Conservation (phyloP, 306 rosid species). For the Prunus padus region DNA sequence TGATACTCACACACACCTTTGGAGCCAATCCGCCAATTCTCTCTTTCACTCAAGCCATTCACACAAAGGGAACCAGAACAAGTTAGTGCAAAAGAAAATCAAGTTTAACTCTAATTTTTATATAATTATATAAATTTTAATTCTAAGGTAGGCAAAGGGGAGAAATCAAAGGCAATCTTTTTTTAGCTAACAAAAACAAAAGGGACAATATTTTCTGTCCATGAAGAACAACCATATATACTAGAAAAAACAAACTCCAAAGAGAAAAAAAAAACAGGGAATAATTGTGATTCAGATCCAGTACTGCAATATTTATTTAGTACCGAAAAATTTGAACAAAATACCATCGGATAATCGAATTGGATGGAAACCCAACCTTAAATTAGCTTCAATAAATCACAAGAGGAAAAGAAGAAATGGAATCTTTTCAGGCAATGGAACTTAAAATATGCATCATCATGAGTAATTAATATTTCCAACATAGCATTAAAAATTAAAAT, state of each 20-base stretch:
- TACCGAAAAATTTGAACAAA: not conserved
- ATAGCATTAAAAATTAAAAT: not conserved
- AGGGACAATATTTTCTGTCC: not conserved
- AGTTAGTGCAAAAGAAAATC: not conserved
- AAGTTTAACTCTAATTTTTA: not conserved
- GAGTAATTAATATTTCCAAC: not conserved
- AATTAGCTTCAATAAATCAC: not conserved
- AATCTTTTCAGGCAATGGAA: not conserved
- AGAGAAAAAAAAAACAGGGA: not conserved
- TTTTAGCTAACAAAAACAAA: not conserved
- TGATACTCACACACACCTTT: not conserved
- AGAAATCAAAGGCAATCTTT: not conserved
- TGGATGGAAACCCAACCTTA: not conserved
- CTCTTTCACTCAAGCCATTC: not conserved
- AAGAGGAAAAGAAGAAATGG: not conserved
- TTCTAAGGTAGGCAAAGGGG: not conserved
- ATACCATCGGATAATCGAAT: not conserved
- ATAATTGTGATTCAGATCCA: slow-evolving; percentile 1
- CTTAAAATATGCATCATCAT: not conserved
- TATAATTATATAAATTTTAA: not conserved
- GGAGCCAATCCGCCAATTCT: not conserved
- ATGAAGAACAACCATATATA: not conserved
- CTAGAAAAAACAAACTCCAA: not conserved
- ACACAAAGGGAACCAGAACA: not conserved
- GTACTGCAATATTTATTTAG: not conserved